These are phyloP conservation scores for Jaapia argillacea DNA, from an alignment of 768 basidiomycete species.

Conservation along the genomic window DNA sequence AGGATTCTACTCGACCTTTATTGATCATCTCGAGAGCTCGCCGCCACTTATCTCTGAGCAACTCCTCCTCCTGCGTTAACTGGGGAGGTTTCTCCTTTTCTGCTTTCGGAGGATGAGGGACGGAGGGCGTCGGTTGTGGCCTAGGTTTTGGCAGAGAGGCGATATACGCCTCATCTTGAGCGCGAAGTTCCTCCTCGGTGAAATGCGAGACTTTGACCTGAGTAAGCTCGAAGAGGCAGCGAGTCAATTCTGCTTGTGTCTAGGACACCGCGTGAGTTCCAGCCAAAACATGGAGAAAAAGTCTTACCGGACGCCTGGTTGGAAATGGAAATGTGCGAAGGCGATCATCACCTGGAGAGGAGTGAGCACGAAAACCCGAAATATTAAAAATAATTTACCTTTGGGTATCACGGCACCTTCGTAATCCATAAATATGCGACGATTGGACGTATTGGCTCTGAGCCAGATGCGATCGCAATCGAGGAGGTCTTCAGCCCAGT, in stretches of 20 bases:
- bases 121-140: constrained; percentile 29
- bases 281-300: neutral
- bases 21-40: constrained; percentile 83
- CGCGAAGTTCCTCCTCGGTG: constrained; percentile 74
- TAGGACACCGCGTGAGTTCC: constrained; percentile 17
- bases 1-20: constrained; percentile 77
- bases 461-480: constrained; percentile 90
- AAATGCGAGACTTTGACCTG: constrained; percentile 79
- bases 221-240: constrained; percentile 82
- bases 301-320: constrained; percentile 85
- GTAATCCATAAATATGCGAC: constrained; percentile 84
- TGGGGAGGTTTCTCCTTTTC: constrained; percentile 41
- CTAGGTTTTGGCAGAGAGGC: constrained; percentile 83
- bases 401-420: constrained; percentile 70
- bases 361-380: too few species aligned
- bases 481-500: constrained; percentile 83
- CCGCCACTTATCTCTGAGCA: constrained; percentile 67
- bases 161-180: constrained; percentile 83
- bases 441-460: constrained; percentile 79
- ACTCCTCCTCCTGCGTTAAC: constrained; percentile 75
- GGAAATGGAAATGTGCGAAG: constrained; percentile 92
- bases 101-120: constrained; percentile 25
- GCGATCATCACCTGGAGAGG: constrained; percentile 48
- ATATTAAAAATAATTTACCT: constrained; percentile 24
- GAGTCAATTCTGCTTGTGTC: constrained; percentile 85